A percentile compares a stretch with the other conserved stretches of the same genome.
phyloP scores from a whole-genome alignment of 768 basidiomycete genomes.

The Leccinellum rugosiceps region DNA sequence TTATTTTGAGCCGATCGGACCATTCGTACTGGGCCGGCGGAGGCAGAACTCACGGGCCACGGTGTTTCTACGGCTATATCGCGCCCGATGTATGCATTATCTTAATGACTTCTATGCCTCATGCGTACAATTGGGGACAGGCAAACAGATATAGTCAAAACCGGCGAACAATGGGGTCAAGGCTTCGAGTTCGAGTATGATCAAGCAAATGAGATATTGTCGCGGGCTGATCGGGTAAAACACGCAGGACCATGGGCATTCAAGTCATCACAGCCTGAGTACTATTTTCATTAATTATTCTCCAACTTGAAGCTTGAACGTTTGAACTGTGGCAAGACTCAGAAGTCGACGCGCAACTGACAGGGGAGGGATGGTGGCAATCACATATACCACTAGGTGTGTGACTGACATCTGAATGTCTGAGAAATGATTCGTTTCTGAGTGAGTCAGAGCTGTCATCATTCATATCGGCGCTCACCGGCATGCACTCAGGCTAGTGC shows the following conservation, averaged over 20 bases:
- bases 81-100: neutral
- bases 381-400: too few relatives aligned
- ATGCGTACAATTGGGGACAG: neutral
- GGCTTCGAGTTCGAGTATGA: neutral
- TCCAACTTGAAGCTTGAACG: too few relatives aligned
- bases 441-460: too few relatives aligned
- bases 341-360: too few relatives aligned
- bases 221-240: constrained; percentile 1
- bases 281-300: neutral
- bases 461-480: too few relatives aligned
- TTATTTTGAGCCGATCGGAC: neutral
- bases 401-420: too few relatives aligned
- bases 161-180: constrained; percentile 17
- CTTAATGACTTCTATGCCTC: neutral
- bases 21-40: neutral
- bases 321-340: too few relatives aligned
- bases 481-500: too few relatives aligned
- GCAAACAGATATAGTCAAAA: constrained; percentile 11
- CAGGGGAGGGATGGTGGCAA: too few relatives aligned
- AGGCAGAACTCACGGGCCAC: neutral
- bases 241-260: neutral
- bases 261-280: too few relatives aligned
- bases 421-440: too few relatives aligned
- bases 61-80: constrained; percentile 1
- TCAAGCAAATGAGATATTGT: constrained; percentile 13